phyloP scores from a whole-genome alignment of 306 rosid genomes.

The Chamaecrista fasciculata region DNA sequence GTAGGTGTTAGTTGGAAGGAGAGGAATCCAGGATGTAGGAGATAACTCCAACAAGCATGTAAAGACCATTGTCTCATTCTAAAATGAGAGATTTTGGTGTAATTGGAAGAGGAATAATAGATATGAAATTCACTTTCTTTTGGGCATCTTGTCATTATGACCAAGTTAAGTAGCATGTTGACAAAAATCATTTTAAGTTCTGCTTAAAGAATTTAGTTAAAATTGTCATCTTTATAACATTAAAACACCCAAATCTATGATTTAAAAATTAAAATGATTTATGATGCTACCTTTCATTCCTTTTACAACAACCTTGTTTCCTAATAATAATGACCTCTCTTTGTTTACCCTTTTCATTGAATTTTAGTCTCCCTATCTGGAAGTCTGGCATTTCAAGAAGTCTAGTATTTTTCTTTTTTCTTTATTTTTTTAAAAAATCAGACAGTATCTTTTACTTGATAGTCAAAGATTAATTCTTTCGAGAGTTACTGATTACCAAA shows the following conservation, averaged over 20 bases:
- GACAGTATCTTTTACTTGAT: too few relatives aligned
- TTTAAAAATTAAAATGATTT: too few relatives aligned
- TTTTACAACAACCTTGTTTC: too few relatives aligned
- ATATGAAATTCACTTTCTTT: slow-evolving; percentile 2
- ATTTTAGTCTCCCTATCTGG: neutral
- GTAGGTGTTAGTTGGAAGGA: slow-evolving; percentile 13
- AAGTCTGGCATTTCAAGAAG: neutral
- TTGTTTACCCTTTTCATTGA: neutral
- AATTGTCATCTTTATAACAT: neutral
- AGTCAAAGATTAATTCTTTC: too few relatives aligned
- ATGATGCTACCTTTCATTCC: too few relatives aligned
- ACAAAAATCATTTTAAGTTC: neutral
- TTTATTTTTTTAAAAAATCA: too few relatives aligned
- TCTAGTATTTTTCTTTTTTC: neutral
- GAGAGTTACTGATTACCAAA: too few relatives aligned
- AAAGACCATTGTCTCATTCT: slow-evolving; percentile 12
- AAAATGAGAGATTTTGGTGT: slow-evolving; percentile 21
- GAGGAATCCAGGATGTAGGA: slow-evolving; percentile 14
- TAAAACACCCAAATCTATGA: too few relatives aligned
- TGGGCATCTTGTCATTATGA: neutral
- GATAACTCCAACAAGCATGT: slow-evolving; percentile 22
- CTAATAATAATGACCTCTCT: neutral
- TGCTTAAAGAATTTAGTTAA: neutral
- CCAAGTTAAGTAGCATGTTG: neutral
- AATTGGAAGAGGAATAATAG: neutral